Evolutionary conservation across 2,329 filamentous ascomycete species (phyloP), one percentile per base, ranked within the genome.

Genomic region (Pezicula carpinea): DNA sequence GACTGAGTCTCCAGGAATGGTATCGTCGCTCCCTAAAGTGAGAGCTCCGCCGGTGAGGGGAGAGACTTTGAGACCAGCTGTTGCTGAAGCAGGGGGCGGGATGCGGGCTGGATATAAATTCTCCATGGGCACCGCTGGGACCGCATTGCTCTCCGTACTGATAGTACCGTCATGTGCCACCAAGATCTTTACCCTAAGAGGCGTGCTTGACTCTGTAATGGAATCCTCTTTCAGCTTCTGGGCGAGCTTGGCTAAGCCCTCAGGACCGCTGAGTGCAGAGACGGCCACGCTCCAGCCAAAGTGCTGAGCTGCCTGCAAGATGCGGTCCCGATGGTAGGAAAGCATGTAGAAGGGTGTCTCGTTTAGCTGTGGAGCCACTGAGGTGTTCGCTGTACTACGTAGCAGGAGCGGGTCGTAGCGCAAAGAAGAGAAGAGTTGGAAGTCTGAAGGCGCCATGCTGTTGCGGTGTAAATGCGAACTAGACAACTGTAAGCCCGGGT

Each of bases 311-410:
- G 80, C 81, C 47, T 70, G 76, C n/a, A 89, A 72, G 62, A 96
- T 77, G 44, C 90, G 84, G 62, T 91, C 85, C 39, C 82, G 79
- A 64, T 96, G 90, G 56, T 84, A 83, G 48, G 82, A 74, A 14
- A 93, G 76, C 75, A 95, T 89, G 65, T 95, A 95, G 56, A 89
- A 83, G 0, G 83, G 78, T 7, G 58, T 82, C 82, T 69, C 74
- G 47, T 55, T 49, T 56, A 6, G 46, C 13, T 33, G 50, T 32
- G 17, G 50, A 53, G 40, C 59, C 59, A 57, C 50, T 38, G 54
- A 57, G 13, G 53, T 60, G 46, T 58, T 61, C 18, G 53, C 51
- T 32, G 56, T 43, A 6, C 57, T 55, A 6, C 66, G 53, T 6
- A 69, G 59, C 32, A 92, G 75, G 2, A 63, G 61, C 14, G 77